Percentiles rank a stretch among this genome's conserved stretches.
These are phyloP conservation scores for Fusarium vanettenii DNA, from an alignment of 2,329 filamentous ascomycete genomes.

Conservation along the genomic window DNA sequence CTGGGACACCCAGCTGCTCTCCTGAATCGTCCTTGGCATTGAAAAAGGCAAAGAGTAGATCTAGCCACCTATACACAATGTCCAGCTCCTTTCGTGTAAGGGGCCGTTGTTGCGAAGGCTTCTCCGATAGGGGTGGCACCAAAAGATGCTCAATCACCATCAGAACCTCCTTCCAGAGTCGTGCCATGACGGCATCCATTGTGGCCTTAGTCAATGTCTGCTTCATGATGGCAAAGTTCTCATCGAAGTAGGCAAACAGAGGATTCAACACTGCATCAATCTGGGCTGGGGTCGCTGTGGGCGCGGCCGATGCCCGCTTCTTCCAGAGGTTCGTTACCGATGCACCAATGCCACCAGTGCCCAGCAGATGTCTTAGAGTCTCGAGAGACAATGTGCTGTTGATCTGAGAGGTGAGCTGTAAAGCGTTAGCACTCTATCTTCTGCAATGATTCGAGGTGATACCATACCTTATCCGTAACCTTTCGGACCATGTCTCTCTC, in stretches of 20 bases:
- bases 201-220: constrained; percentile 92
- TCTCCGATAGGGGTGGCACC: constrained; percentile 94
- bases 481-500: constrained; percentile 98
- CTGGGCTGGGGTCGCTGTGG: constrained; percentile 75
- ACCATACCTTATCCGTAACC: constrained; percentile 91
- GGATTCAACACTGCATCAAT: constrained; percentile 85
- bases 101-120: constrained; percentile 86
- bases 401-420: constrained; percentile 89
- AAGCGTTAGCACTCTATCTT: constrained; percentile 14
- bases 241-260: constrained; percentile 94
- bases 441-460: neutral
- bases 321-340: constrained; percentile 78
- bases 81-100: constrained; percentile 90
- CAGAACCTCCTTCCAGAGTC: constrained; percentile 97
- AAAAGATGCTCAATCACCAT: constrained; percentile 90
- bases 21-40: constrained; percentile 87
- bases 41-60: constrained; percentile 94
- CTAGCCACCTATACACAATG: constrained; percentile 93
- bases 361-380: constrained; percentile 80
- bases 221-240: constrained; percentile 99
- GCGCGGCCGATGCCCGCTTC: constrained; percentile 65
- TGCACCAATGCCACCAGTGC: constrained; percentile 75
- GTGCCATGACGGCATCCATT: constrained; percentile 99
- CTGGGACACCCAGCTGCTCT: constrained; percentile 87
- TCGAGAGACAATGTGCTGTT: constrained; percentile 87